phyloP scores from a whole-genome alignment of 1,284 basidiomycete species.

The Sporisorium exsertum region DNA sequence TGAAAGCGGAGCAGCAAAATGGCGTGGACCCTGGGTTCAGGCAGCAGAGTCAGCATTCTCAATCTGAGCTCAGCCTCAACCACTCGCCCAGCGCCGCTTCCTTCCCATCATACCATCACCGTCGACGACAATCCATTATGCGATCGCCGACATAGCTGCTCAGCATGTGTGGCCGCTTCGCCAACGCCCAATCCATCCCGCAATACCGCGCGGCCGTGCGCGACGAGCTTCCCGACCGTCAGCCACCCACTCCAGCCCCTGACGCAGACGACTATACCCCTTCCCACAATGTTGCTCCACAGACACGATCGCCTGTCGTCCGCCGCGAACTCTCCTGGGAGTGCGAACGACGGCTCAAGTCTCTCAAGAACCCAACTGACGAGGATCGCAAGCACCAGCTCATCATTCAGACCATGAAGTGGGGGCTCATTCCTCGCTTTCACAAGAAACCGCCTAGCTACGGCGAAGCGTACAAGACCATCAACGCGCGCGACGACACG shows the following conservation, averaged over 20 bases:
- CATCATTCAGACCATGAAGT: constrained; percentile 74
- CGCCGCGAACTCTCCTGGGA: constrained; percentile 49
- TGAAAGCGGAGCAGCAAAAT: neutral
- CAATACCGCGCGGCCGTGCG: constrained; percentile 44
- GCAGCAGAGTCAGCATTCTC: neutral
- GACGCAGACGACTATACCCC: constrained; percentile 55
- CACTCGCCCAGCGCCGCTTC: neutral
- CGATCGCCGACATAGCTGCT: neutral
- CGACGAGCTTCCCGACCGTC: constrained; percentile 29
- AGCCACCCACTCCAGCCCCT: constrained; percentile 10
- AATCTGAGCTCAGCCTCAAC: neutral
- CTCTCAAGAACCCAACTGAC: constrained; percentile 11
- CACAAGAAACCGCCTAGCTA: constrained; percentile 78
- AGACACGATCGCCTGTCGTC: constrained; percentile 54
- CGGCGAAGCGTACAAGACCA: constrained; percentile 79
- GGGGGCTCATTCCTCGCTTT: constrained; percentile 90
- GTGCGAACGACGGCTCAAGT: constrained; percentile 24
- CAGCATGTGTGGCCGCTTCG: constrained; percentile 60
- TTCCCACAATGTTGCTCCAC: constrained; percentile 64
- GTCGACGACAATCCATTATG: neutral
- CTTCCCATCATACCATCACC: neutral
- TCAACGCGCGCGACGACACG: constrained; percentile 88
- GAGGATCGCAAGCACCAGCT: constrained; percentile 22
- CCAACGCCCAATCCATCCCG: constrained; percentile 49
- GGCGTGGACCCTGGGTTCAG: neutral